Base-by-base conservation (phyloP, 495 filamentous ascomycete species). In the Neurospora terricola region DNA sequence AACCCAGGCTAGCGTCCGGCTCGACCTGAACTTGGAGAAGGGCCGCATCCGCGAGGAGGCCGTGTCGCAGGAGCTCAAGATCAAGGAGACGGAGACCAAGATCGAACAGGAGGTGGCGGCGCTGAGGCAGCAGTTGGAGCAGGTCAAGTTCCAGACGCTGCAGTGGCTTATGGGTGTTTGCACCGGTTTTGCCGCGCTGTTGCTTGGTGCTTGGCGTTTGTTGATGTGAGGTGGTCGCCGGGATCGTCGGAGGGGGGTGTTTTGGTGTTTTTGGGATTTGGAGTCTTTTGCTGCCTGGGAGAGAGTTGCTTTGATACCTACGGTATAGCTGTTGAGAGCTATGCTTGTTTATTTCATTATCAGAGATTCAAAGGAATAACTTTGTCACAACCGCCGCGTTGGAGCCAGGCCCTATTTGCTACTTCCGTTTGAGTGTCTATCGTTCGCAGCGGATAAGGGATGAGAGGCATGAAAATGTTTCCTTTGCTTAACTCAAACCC, bases 101-200 rank as follows among this genome's bases (percentile, higher is more conserved):
- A 98, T 99, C 82, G 96, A 99, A 85, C 96, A 98, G 84, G 96
- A 98, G 84, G 94, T 96, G 48, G 96, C 96, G 30, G 92, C 91
- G 27, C 80, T 99, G 76, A 85, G 93, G 74, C 96, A 98, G 83
- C 89, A 95, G 82, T 86, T 99, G 39, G 96, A 98, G 85, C 93
- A 92, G 72, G 96, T 99, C 74, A 98, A 99, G 84, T 98, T 98
- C 81, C 92, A 92, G 76, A 98, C 96, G 66, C 81, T 99, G 79
- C 96, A 98, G 84, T 99, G 96, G 96, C 85, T 99, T 40, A 97
- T 98, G 91, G 96, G 96, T 81, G 96, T 99, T 72, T 97, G 93
- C 78, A 98, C 96, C 0, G 84, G 87, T 78, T 97, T 96, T 59
- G 94, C 95, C 48, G 96, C 96, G 72, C 82, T 99, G 82, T 87